Evolutionary conservation across 2,329 filamentous ascomycete genomes (phyloP), one percentile per base, ranked within the genome.

Genomic region (Aspergillus japonicus): DNA sequence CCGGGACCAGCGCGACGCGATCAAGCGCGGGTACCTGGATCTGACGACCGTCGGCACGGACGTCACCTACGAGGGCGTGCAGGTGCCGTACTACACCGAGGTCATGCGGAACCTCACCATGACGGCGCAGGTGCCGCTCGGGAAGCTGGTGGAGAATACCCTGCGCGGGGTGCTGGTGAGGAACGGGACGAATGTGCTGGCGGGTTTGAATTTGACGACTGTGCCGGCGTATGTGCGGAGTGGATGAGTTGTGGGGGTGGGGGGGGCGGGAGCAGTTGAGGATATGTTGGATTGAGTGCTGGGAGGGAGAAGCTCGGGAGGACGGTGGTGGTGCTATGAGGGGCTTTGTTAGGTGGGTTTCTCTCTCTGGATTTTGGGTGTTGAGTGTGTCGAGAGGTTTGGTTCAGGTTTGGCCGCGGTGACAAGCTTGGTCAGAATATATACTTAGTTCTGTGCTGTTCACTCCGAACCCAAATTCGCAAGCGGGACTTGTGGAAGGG

Each of bases 81-180:
- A 64, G 14, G 68, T 76, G 1, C 70, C 71, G 11, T 76, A 76
- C 65, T 76, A 76, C 61, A 71, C 71, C 4, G 54, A 72, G 0
- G 69, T 69, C 8, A 73, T 76, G 71, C 66, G 64, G 23, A 58
- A 70, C 5, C 67, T 75, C 1, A 63, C 69, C 4, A 64, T 76
- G 23, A 68, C 64, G 2, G 73, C 73, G 2, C 56, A 71, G 14
- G 66, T 75, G 5, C 61, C 67, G 12, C 53, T 76, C 10, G 65
- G 62, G 12, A 62, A 60, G 12, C 61, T 71, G 7, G 24, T 75
- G 10, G 66, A 65, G 48, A 75, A 75, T 54, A 74, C 72, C 0
- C 54, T 75, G n/a, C 66, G 66, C 14, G 65, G 58, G 4, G 48
- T 69, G 8, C 47, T 71, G 19, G 53, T 59, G 21, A 57, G 48